Percentiles rank a stretch among this genome's conserved stretches.
Evolutionary conservation across 2,329 filamentous ascomycete species (phyloP).

Genomic region (Xylariaceae sp.): DNA sequence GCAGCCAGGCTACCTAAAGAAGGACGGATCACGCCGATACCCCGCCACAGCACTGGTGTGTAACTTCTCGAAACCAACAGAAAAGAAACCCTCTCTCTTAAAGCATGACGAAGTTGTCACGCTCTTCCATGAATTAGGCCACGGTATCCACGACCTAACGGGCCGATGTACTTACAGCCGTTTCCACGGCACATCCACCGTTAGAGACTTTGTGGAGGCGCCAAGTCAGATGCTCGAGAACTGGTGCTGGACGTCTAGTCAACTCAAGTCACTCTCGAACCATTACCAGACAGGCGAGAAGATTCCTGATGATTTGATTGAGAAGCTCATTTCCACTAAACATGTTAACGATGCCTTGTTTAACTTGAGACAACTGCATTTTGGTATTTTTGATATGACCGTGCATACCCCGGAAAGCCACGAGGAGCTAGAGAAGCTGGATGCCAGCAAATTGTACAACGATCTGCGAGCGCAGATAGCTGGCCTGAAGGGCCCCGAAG

Average conservation of each 20-base stretch:
- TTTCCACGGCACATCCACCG: constrained; percentile 71
- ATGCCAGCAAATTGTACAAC: constrained; percentile 74
- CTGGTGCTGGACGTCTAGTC: constrained; percentile 74
- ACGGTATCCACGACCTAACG: constrained; percentile 73
- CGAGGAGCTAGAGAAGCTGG: constrained; percentile 68
- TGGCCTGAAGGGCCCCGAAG: constrained; percentile 76
- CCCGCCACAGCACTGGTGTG: constrained; percentile 81
- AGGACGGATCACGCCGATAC: constrained; percentile 74
- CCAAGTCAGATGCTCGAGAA: constrained; percentile 78
- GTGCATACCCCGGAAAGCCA: constrained; percentile 75
- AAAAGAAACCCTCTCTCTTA: constrained; percentile 76
- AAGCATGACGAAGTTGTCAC: constrained; percentile 86
- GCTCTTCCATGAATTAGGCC: constrained; percentile 78
- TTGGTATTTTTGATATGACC: constrained; percentile 84
- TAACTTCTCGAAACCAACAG: constrained; percentile 83
- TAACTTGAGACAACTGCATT: constrained; percentile 79
- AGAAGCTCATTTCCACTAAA: constrained; percentile 76
- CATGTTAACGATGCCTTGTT: constrained; percentile 82
- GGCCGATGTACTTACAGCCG: constrained; percentile 66
- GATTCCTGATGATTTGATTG: constrained; percentile 77
- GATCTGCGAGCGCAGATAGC: constrained; percentile 72
- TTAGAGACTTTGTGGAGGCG: constrained; percentile 73
- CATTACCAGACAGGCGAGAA: constrained; percentile 74
- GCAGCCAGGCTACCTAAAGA: constrained; percentile 71
- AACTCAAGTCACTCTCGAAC: constrained; percentile 69